Conservation (phyloP, 208 protist genomes). For the Acanthamoeba lenticulata region DNA sequence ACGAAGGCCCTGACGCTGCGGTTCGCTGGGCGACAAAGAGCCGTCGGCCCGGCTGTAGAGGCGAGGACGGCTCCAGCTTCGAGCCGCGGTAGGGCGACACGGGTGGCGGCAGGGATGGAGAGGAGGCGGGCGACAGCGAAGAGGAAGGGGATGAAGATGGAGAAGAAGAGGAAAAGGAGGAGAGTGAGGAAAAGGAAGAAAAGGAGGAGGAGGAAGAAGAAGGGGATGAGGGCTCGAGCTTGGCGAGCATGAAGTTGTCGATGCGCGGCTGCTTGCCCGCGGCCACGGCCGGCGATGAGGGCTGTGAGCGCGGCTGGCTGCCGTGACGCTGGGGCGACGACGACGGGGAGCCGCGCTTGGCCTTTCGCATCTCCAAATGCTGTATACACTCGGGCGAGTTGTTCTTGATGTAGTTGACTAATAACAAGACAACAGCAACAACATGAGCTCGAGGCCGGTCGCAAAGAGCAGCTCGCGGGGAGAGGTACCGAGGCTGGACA, state of each 20-base stretch:
- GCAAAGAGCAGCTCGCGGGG: not conserved
- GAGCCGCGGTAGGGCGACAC: not conserved
- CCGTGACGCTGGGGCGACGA: not conserved
- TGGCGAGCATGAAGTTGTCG: not conserved
- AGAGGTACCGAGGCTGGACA: not conserved
- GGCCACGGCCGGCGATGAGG: not conserved
- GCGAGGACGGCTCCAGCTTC: too few species aligned
- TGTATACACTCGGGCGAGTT: conserved; percentile 43
- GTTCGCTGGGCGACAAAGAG: not conserved
- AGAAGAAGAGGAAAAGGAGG: not conserved
- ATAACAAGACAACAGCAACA: not conserved
- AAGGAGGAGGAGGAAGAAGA: not conserved
- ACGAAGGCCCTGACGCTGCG: not conserved
- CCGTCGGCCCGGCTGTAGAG: not conserved
- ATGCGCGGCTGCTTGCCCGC: not conserved
- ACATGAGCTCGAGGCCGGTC: not conserved
- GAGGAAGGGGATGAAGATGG: not conserved
- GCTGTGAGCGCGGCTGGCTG: not conserved
- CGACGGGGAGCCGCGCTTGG: not conserved
- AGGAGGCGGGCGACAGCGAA: not conserved
- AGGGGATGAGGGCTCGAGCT: not conserved
- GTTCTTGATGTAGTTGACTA: conserved; percentile 23
- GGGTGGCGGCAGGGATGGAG: not conserved
- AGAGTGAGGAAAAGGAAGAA: not conserved
- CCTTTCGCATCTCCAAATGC: not conserved